Conservation (phyloP, 2,329 filamentous ascomycete species). For the Fusarium mundagurra region DNA sequence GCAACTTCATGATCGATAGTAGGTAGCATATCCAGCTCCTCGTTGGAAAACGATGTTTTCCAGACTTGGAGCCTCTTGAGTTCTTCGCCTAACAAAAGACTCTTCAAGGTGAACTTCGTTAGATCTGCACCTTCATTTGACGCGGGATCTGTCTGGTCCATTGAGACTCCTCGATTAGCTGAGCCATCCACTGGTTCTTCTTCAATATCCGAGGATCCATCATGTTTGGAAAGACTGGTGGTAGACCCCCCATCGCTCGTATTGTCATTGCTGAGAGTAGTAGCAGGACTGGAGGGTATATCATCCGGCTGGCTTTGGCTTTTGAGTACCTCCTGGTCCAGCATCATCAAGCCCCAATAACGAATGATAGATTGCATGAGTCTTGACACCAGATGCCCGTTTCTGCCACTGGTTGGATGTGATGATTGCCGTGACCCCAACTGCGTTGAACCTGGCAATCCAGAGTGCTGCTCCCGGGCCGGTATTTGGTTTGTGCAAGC, state of each 20-base stretch:
- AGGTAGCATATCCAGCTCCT: background rate
- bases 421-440: background rate
- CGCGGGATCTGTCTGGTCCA: background rate
- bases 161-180: background rate
- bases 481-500: background rate
- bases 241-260: background rate
- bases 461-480: background rate
- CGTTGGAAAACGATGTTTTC: conserved; percentile 7
- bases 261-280: background rate
- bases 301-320: background rate
- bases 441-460: background rate
- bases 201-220: background rate
- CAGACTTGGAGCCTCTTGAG: conserved; percentile 6
- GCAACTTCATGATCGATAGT: conserved; percentile 1
- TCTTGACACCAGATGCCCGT: background rate
- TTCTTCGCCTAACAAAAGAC: background rate
- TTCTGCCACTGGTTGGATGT: background rate
- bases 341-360: background rate
- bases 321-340: background rate
- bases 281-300: background rate
- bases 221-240: background rate
- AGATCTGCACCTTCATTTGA: background rate
- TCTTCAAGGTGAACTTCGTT: background rate
- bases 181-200: background rate
- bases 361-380: background rate